phyloP scores from a whole-genome alignment of 1,284 basidiomycete species.

The Trametes versicolor region DNA sequence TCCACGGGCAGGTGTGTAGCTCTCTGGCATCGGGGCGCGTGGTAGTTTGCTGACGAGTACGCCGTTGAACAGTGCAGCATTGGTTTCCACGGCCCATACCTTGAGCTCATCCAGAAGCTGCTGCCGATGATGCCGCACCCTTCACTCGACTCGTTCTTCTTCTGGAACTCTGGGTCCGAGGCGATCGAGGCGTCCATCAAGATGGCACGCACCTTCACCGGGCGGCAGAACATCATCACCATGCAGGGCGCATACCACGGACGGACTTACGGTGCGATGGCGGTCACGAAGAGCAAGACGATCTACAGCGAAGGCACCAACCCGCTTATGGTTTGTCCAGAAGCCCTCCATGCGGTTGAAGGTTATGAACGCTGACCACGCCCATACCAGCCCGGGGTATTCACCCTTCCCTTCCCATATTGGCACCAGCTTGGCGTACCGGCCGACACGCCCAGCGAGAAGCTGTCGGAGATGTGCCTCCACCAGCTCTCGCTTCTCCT shows the following conservation, averaged over 20 bases:
- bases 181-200: constrained; percentile 89
- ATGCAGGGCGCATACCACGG: constrained; percentile 95
- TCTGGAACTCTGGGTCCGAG: constrained; percentile 96
- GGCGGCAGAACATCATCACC: constrained; percentile 87
- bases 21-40: not conserved
- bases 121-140: constrained; percentile 87
- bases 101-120: constrained; percentile 80
- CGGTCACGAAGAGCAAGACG: constrained; percentile 91
- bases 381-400: constrained; percentile 78
- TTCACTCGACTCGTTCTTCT: constrained; percentile 94
- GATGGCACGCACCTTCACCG: constrained; percentile 81
- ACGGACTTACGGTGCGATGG: constrained; percentile 89
- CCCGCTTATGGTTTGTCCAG: constrained; percentile 80
- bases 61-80: constrained; percentile 71
- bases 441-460: constrained; percentile 67
- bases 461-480: constrained; percentile 75
- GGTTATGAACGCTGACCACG: not conserved
- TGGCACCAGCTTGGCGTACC: constrained; percentile 88
- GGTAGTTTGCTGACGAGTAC: constrained; percentile 3
- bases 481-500: constrained; percentile 89
- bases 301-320: constrained; percentile 84
- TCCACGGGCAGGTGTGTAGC: constrained; percentile 74
- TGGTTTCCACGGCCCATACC: constrained; percentile 79
- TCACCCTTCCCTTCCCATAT: constrained; percentile 88
- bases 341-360: not conserved